phyloP scores from a whole-genome alignment of 2,329 filamentous ascomycete genomes.

The Nothophoma quercina region DNA sequence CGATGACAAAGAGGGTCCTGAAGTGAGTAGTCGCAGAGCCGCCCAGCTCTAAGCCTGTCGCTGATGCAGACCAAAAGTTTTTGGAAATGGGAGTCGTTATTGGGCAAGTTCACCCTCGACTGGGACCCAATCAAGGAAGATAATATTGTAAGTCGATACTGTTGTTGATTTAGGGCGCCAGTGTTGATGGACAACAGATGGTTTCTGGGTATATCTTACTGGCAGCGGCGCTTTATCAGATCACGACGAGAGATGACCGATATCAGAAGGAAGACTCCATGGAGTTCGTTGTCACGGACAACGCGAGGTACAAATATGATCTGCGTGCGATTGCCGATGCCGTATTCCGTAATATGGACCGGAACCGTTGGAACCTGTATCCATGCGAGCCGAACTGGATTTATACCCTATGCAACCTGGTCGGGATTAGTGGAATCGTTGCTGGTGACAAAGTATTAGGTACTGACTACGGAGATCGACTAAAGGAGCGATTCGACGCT shows the following conservation, averaged over 20 bases:
- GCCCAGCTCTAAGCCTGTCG: neutral
- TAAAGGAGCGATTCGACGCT: conserved; percentile 16
- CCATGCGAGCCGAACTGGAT: conserved; percentile 33
- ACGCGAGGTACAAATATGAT: conserved; percentile 22
- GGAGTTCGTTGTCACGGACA: conserved; percentile 22
- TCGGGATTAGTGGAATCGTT: conserved; percentile 22
- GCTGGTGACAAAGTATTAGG: conserved; percentile 19
- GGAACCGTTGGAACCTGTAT: conserved; percentile 21
- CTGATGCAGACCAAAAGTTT: neutral
- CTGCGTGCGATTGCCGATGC: conserved; percentile 19
- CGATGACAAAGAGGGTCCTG: conserved; percentile 18
- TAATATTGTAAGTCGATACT: conserved; percentile 15
- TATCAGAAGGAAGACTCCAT: conserved; percentile 20
- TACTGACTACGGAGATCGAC: conserved; percentile 6
- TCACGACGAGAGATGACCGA: conserved; percentile 17
- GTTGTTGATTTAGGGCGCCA: neutral
- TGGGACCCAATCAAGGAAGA: conserved; percentile 24
- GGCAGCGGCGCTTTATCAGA: conserved; percentile 21
- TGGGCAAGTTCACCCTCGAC: conserved; percentile 26
- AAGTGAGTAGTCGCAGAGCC: neutral
- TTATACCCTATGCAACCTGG: conserved; percentile 27
- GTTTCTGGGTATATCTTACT: conserved; percentile 23
- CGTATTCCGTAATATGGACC: conserved; percentile 19
- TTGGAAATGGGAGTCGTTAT: conserved; percentile 29
- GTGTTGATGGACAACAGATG: too few relatives aligned